These are phyloP conservation scores for Penicillium riverlandense DNA, from an alignment of 495 filamentous ascomycete genomes.

Conservation along the genomic window DNA sequence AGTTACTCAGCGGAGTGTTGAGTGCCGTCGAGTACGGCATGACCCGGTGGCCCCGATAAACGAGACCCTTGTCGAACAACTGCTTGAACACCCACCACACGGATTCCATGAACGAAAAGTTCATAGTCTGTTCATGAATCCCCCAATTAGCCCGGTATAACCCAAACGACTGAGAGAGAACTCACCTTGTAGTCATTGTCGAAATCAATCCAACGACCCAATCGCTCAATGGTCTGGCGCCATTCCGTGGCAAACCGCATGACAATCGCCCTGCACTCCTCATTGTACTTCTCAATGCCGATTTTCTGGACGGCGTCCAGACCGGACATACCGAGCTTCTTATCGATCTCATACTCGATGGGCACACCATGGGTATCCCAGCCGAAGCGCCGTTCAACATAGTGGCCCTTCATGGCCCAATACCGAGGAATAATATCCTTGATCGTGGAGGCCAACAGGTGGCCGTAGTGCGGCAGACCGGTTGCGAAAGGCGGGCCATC, in stretches of 20 bases:
- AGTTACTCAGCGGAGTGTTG: constrained; percentile 86
- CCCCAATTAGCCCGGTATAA: neutral
- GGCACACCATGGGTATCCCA: constrained; percentile 96
- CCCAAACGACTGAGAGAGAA: neutral
- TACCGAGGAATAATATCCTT: constrained; percentile 96
- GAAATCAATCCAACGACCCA: constrained; percentile 98
- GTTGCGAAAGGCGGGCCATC: constrained; percentile 59
- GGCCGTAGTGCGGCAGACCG: constrained; percentile 90
- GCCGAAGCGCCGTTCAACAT: constrained; percentile 66
- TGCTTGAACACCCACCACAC: constrained; percentile 97
- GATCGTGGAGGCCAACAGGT: constrained; percentile 91
- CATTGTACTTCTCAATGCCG: constrained; percentile 88
- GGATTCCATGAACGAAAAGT: constrained; percentile 90
- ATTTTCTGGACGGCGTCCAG: constrained; percentile 81
- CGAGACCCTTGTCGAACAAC: constrained; percentile 78
- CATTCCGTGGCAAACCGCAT: constrained; percentile 90
- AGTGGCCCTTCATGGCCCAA: constrained; percentile 95
- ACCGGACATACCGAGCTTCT: constrained; percentile 86
- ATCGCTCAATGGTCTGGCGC: constrained; percentile 78
- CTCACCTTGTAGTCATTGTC: constrained; percentile 93
- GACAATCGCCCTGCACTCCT: constrained; percentile 86
- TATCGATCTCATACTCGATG: constrained; percentile 98
- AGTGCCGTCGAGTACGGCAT: constrained; percentile 95
- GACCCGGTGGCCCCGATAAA: constrained; percentile 83
- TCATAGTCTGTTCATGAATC: constrained; percentile 61